A percentile compares a stretch with the other conserved stretches of the same genome.
Conservation (phyloP, 1,139 yeast genomes). For the Candida tunisiensis region DNA sequence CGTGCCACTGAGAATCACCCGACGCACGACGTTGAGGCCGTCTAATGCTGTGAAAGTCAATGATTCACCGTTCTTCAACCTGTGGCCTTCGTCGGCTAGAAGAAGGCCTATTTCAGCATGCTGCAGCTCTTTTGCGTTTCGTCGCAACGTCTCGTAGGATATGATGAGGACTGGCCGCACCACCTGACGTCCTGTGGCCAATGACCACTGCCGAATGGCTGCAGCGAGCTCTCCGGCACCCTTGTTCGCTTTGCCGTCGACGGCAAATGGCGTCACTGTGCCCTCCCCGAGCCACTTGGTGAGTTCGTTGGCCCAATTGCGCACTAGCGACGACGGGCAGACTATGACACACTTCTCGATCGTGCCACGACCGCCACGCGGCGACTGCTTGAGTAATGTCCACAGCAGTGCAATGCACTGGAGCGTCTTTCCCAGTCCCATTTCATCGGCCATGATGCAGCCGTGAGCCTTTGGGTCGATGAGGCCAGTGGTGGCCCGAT, state of each 20-base stretch:
- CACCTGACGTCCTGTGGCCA: conserved; percentile 72
- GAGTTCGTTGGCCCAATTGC: conserved; percentile 96
- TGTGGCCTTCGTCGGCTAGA: conserved; percentile 93
- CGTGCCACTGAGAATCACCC: conserved; percentile 91
- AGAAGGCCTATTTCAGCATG: conserved; percentile 76
- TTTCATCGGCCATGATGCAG: conserved; percentile 98
- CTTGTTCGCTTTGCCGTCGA: conserved; percentile 59
- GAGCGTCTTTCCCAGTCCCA: conserved; percentile 94
- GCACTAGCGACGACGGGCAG: conserved; percentile 87
- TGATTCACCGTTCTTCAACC: conserved; percentile 89
- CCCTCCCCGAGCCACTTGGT: conserved; percentile 95
- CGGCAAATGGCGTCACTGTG: conserved; percentile 71
- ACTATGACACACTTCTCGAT: conserved; percentile 87
- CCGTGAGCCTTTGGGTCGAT: conserved; percentile 82
- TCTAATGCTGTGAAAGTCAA: conserved; percentile 80
- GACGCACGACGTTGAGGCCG: conserved; percentile 63
- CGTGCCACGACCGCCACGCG: conserved; percentile 60
- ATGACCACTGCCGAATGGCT: conserved; percentile 74
- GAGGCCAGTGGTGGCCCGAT: conserved; percentile 80
- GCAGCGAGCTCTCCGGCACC: conserved; percentile 40
- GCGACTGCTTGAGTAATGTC: conserved; percentile 84
- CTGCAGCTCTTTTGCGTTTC: conserved; percentile 65
- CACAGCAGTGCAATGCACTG: conserved; percentile 90
- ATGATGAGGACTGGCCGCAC: conserved; percentile 89
- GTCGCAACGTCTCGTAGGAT: conserved; percentile 85